A percentile compares a stretch with the other conserved stretches of the same genome.
Conservation (phyloP, 495 filamentous ascomycete genomes). For the Glonium stellatum region DNA sequence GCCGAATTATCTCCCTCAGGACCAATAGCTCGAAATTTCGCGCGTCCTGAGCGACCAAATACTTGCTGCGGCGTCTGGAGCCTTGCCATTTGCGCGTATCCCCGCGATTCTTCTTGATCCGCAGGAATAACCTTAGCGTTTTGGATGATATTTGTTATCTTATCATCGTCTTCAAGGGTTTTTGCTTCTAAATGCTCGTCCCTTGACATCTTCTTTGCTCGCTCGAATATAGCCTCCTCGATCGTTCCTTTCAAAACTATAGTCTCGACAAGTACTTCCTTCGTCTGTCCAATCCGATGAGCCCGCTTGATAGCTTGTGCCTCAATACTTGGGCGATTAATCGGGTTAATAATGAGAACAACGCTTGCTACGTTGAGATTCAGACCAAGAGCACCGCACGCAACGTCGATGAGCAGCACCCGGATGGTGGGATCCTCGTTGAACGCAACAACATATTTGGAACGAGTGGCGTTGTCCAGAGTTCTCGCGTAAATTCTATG, state of each 20-base stretch:
- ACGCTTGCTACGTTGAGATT: constrained; percentile 75
- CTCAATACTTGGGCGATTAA: constrained; percentile 78
- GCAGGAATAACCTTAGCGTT: constrained; percentile 61
- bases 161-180: constrained; percentile 66
- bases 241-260: constrained; percentile 66
- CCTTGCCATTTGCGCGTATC: constrained; percentile 49
- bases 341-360: constrained; percentile 87
- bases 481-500: constrained; percentile 64
- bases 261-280: constrained; percentile 78
- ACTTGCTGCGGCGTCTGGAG: constrained; percentile 50
- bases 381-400: constrained; percentile 78
- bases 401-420: constrained; percentile 84
- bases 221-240: constrained; percentile 74
- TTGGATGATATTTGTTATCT: constrained; percentile 72
- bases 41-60: constrained; percentile 44
- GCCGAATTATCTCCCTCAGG: too few relatives aligned
- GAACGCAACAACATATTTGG: constrained; percentile 71
- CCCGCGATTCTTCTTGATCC: constrained; percentile 38
- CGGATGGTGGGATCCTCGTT: constrained; percentile 56
- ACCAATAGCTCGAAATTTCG: constrained; percentile 4
- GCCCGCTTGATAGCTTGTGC: constrained; percentile 90
- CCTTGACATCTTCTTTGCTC: constrained; percentile 69
- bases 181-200: constrained; percentile 64
- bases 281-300: constrained; percentile 77
- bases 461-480: constrained; percentile 51